Conservation (phyloP, 164 flowering plant genomes). For the Euptelea pleiosperma region DNA sequence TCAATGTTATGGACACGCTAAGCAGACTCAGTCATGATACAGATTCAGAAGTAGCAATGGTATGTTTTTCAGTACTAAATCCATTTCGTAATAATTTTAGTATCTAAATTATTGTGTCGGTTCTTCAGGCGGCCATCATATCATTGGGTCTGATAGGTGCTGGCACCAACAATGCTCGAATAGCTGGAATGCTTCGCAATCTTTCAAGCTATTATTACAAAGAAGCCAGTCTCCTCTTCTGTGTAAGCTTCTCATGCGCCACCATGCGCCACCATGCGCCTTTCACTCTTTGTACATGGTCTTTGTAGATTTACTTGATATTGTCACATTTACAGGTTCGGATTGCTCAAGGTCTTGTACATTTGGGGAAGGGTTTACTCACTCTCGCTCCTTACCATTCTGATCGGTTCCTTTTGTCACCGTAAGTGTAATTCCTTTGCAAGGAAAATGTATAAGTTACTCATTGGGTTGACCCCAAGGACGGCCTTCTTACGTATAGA, state of each 20-base stretch:
- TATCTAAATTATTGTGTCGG: not conserved
- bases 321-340: conserved; percentile 61
- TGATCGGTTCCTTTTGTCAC: conserved; percentile 82
- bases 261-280: not conserved
- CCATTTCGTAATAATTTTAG: not conserved
- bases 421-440: conserved; percentile 46
- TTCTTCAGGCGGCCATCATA: conserved; percentile 81
- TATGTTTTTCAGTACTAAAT: conserved; percentile 25
- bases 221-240: conserved; percentile 89
- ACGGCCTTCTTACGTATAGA: no score
- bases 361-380: conserved; percentile 90
- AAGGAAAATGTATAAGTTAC: no score
- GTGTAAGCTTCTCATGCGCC: conserved; percentile 43
- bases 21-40: conserved; percentile 98
- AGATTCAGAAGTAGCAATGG: conserved; percentile 98
- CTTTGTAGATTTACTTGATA: conserved; percentile 8
- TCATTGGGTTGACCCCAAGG: no score
- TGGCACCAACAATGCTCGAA: conserved; percentile 96
- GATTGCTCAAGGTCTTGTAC: conserved; percentile 97
- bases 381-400: conserved; percentile 95
- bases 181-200: conserved; percentile 98
- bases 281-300: not conserved
- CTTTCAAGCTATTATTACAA: conserved; percentile 97
- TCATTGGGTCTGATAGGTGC: conserved; percentile 97
- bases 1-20: conserved; percentile 94